Percentiles rank a stretch among this genome's conserved stretches.
Conservation (phyloP, 2,329 filamentous ascomycete genomes). For the Xylaria sp. region DNA sequence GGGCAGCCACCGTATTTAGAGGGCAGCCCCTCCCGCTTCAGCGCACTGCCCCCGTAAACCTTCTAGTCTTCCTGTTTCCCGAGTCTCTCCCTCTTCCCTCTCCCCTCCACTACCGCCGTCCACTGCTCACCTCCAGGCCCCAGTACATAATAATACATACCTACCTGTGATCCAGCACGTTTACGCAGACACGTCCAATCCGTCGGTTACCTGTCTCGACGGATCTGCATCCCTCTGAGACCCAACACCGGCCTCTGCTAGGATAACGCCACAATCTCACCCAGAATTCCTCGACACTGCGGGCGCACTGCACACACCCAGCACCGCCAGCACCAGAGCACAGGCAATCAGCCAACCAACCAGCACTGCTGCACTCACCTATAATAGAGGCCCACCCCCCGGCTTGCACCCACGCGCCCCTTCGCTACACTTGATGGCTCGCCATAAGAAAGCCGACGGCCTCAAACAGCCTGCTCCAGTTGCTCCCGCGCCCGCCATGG, state of each 20-base stretch:
- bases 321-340: not conserved
- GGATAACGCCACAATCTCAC: constrained; percentile 37
- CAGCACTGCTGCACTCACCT: constrained; percentile 1
- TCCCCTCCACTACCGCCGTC: constrained; percentile 20
- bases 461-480: constrained; percentile 52
- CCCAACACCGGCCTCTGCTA: constrained; percentile 29
- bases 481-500: constrained; percentile 53
- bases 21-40: constrained; percentile 44
- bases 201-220: not conserved
- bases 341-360: constrained; percentile 11
- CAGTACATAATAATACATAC: constrained; percentile 21
- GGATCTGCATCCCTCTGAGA: constrained; percentile 26
- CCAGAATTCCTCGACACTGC: constrained; percentile 29
- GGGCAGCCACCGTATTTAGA: constrained; percentile 46
- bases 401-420: constrained; percentile 8
- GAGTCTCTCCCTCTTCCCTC: constrained; percentile 31
- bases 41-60: constrained; percentile 43
- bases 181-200: constrained; percentile 15
- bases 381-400: constrained; percentile 33
- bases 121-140: constrained; percentile 26
- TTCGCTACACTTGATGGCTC: constrained; percentile 50
- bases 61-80: constrained; percentile 40
- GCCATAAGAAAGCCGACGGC: constrained; percentile 53
- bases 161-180: constrained; percentile 26
- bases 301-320: constrained; percentile 4